Evolutionary conservation across 75 land plant species (phyloP).

Genomic region (Azolla pinnata): DNA sequence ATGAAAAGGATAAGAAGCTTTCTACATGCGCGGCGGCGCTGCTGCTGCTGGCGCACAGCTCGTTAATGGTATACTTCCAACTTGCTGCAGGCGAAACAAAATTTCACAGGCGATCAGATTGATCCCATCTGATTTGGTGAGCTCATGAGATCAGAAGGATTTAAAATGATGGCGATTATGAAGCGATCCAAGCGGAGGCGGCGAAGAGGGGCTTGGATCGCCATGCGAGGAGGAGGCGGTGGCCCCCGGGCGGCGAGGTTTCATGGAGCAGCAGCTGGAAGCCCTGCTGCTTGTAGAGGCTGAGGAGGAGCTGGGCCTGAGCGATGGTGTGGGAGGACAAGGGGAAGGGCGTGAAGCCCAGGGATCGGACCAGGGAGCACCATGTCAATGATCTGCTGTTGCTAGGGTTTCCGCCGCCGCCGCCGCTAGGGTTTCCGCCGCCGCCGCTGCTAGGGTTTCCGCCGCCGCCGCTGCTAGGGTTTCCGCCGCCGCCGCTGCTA

Average conservation of each 20-base stretch:
- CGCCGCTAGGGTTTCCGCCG: conserved; percentile 18
- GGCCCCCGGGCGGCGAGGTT: conserved; percentile 25
- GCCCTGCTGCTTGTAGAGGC: conserved; percentile 53
- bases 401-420: background rate
- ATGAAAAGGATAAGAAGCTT: too few species aligned
- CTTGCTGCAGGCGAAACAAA: too few species aligned
- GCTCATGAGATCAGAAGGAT: too few species aligned
- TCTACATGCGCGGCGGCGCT: too few species aligned
- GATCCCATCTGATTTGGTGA: too few species aligned
- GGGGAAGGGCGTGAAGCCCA: conserved; percentile 20
- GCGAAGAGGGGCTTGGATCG: conserved; percentile 36
- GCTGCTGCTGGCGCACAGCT: too few species aligned
- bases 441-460: background rate
- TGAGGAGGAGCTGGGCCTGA: conserved; percentile 49
- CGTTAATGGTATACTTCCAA: too few species aligned
- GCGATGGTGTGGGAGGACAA: conserved; percentile 43
- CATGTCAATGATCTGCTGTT: too few species aligned
- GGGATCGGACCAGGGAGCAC: background rate
- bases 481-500: background rate
- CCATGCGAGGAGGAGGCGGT: conserved; percentile 47
- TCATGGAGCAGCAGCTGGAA: too few species aligned
- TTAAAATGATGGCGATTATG: too few species aligned
- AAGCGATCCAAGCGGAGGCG: conserved; percentile 43
- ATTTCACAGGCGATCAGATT: too few species aligned
- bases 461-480: background rate